Conservation (phyloP, 208 protist species). For the Novymonas esmeraldas region DNA sequence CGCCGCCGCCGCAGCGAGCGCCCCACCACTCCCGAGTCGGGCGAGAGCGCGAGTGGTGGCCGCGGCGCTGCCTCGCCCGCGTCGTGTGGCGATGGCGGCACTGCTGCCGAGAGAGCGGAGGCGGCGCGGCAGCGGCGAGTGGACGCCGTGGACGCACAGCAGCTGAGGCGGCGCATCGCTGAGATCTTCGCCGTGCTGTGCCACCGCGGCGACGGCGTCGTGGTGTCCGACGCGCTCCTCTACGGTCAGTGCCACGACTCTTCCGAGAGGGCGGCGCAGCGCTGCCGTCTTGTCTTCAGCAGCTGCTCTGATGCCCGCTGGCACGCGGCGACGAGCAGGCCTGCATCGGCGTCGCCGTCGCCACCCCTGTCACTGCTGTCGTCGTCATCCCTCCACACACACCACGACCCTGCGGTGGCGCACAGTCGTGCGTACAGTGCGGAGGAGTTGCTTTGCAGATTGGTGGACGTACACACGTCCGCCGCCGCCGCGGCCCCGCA, state of each 20-base stretch:
- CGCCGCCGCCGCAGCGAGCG: background rate
- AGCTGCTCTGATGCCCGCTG: slow-evolving; percentile 17
- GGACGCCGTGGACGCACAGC: slow-evolving; percentile 8
- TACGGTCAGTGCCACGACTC: slow-evolving; percentile 32
- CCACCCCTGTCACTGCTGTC: background rate
- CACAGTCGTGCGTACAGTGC: slow-evolving; percentile 6
- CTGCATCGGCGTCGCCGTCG: background rate
- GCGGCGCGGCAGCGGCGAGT: background rate
- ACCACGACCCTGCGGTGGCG: background rate
- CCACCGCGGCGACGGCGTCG: slow-evolving; percentile 11
- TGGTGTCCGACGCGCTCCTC: slow-evolving; percentile 28
- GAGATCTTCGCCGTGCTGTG: slow-evolving; percentile 28
- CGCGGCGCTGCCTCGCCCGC: background rate
- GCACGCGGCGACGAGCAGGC: slow-evolving; percentile 3
- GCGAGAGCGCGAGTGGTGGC: too few species aligned
- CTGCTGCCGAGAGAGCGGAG: too few species aligned
- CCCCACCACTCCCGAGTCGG: too few species aligned
- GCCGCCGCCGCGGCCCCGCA: background rate
- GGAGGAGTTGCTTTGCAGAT: slow-evolving; percentile 7
- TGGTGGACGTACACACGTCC: slow-evolving; percentile 19
- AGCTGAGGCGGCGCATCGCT: slow-evolving; percentile 27
- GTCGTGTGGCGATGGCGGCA: background rate
- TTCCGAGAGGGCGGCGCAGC: slow-evolving; percentile 15
- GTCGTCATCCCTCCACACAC: background rate
- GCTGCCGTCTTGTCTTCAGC: slow-evolving; percentile 25